These are phyloP conservation scores for Erigeron canadensis DNA, from an alignment of 129 eudicot genomes.

Conservation along the genomic window DNA sequence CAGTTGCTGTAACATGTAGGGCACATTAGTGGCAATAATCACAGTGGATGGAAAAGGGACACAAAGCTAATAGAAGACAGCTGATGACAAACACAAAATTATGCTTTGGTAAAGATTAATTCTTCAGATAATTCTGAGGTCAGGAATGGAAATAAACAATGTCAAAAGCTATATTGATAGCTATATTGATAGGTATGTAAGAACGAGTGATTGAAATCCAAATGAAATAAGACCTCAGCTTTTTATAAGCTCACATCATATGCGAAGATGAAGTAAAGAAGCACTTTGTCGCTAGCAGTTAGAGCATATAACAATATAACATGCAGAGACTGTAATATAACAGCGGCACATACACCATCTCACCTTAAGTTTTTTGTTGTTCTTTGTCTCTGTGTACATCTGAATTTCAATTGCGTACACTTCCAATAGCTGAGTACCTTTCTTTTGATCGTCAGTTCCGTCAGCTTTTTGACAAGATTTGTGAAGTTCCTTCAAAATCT, in stretches of 20 bases:
- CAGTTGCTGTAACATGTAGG: slow-evolving; percentile 77
- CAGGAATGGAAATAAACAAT: neutral
- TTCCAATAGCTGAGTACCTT: slow-evolving; percentile 96
- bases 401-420: slow-evolving; percentile 98
- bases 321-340: slow-evolving; percentile 12
- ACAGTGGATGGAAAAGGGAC: neutral
- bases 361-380: slow-evolving; percentile 97
- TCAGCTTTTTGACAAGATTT: slow-evolving; percentile 91
- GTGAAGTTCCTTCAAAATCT: slow-evolving; percentile 98
- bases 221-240: neutral
- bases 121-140: neutral
- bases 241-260: neutral
- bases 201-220: too few relatives aligned
- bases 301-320: slow-evolving; percentile 11
- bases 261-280: neutral
- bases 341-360: slow-evolving; percentile 5
- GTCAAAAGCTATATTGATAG: neutral
- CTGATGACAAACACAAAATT: slow-evolving; percentile 7
- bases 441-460: slow-evolving; percentile 98
- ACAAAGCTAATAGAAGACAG: neutral
- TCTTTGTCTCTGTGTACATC: slow-evolving; percentile 96
- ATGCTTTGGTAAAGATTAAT: neutral
- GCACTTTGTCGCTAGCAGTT: neutral
- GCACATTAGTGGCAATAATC: too few relatives aligned
- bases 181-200: neutral